Conservation (phyloP, 1,284 basidiomycete genomes). For the Boletus sp. region DNA sequence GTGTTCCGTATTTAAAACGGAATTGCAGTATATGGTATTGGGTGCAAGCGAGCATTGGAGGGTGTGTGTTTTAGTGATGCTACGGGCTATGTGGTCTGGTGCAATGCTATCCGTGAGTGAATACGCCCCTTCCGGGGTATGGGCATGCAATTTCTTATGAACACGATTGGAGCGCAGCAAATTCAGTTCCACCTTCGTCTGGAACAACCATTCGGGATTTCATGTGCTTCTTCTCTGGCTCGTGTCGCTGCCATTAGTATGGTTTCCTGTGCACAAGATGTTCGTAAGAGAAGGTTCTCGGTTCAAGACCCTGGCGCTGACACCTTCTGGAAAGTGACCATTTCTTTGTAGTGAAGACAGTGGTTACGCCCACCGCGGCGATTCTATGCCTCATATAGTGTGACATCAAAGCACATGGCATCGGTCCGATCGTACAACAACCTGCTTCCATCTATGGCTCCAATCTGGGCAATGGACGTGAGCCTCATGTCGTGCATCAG, state of each 20-base stretch:
- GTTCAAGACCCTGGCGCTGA: conserved; percentile 10
- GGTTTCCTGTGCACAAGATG: conserved; percentile 81
- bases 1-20: conserved; percentile 16
- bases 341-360: conserved; percentile 77
- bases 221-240: conserved; percentile 84
- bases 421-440: conserved; percentile 75
- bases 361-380: conserved; percentile 69
- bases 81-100: conserved; percentile 70
- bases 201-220: conserved; percentile 70
- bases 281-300: conserved; percentile 33
- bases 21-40: conserved; percentile 67
- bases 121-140: not conserved
- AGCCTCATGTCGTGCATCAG: conserved; percentile 77
- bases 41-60: conserved; percentile 79
- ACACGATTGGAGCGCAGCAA: conserved; percentile 18
- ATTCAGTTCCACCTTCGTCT: conserved; percentile 57
- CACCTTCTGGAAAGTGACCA: conserved; percentile 50
- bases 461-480: conserved; percentile 74
- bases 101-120: conserved; percentile 61
- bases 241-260: conserved; percentile 74
- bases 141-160: conserved; percentile 7
- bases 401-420: conserved; percentile 73
- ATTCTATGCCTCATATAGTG: conserved; percentile 82
- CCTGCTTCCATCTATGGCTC: conserved; percentile 65
- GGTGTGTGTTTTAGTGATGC: conserved; percentile 68